Evolutionary conservation across 2,329 filamentous ascomycete species (phyloP).

Genomic region (Sclerotiophoma versabilis): DNA sequence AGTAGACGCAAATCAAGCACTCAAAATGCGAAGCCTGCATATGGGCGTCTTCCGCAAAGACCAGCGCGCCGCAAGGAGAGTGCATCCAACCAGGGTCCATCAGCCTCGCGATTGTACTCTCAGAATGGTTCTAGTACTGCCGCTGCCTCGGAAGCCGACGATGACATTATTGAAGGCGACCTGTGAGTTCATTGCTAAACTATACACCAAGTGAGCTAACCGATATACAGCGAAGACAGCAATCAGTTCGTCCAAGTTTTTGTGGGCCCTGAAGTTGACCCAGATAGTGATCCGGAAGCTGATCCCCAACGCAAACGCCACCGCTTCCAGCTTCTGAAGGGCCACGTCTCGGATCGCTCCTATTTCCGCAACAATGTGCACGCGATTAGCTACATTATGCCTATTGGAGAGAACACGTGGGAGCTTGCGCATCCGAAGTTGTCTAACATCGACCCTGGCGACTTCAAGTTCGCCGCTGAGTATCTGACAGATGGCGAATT

Average conservation of each 20-base stretch:
- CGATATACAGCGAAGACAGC: conserved; percentile 19
- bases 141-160: conserved; percentile 2
- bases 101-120: not conserved
- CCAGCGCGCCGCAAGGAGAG: too few species aligned
- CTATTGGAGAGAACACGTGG: conserved; percentile 24
- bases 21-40: too few species aligned
- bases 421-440: conserved; percentile 28
- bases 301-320: conserved; percentile 20
- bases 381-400: conserved; percentile 17
- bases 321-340: conserved; percentile 10
- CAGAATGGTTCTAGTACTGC: not conserved
- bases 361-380: conserved; percentile 25
- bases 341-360: conserved; percentile 19
- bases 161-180: conserved; percentile 26
- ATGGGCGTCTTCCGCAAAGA: too few species aligned
- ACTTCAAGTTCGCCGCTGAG: conserved; percentile 38
- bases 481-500: conserved; percentile 32
- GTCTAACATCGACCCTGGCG: conserved; percentile 17
- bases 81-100: not conserved
- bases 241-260: conserved; percentile 30
- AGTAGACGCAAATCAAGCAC: too few species aligned
- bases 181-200: conserved; percentile 19
- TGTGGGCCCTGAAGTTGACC: conserved; percentile 5
- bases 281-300: conserved; percentile 3
- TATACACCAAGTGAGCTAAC: too few species aligned